A percentile compares a stretch with the other conserved stretches of the same genome.
phyloP scores from a whole-genome alignment of 2,329 filamentous ascomycete species.

The Ascomycota sp. region DNA sequence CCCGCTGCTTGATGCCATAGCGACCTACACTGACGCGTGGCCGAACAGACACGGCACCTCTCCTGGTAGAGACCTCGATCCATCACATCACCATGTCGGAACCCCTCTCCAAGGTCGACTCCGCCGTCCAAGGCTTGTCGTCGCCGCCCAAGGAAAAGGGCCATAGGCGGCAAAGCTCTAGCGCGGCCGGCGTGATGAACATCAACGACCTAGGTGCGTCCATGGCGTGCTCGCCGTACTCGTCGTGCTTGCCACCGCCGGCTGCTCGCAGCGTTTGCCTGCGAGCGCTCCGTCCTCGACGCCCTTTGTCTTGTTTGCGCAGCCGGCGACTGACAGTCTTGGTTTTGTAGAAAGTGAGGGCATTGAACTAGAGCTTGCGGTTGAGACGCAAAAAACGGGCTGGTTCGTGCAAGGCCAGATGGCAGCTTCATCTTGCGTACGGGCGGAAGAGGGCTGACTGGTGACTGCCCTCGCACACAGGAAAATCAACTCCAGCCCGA shows the following conservation, averaged over 20 bases:
- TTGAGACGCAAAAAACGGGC: conserved; percentile 71
- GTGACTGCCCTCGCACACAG: conserved; percentile 22
- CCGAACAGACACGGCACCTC: background rate
- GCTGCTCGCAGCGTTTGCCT: no score
- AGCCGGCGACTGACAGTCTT: background rate
- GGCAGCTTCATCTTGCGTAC: background rate
- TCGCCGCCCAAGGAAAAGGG: conserved; percentile 46
- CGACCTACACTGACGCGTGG: background rate
- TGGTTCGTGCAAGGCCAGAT: conserved; percentile 38
- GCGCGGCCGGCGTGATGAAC: conserved; percentile 45
- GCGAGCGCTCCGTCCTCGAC: no score
- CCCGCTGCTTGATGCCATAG: background rate
- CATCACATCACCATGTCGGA: conserved; percentile 14
- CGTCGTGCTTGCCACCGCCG: no score
- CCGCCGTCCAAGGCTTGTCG: conserved; percentile 62
- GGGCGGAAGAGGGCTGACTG: background rate
- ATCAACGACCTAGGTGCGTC: conserved; percentile 67
- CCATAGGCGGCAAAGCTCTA: conserved; percentile 53
- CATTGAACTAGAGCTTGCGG: conserved; percentile 50
- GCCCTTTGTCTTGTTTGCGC: no score
- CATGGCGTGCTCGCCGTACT: background rate
- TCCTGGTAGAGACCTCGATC: conserved; percentile 1
- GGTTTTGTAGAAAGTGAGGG: conserved; percentile 44
- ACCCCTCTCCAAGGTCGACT: conserved; percentile 75
- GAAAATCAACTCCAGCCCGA: conserved; percentile 82